phyloP scores from a whole-genome alignment of 768 basidiomycete genomes.

The Lactarius tabidus region DNA sequence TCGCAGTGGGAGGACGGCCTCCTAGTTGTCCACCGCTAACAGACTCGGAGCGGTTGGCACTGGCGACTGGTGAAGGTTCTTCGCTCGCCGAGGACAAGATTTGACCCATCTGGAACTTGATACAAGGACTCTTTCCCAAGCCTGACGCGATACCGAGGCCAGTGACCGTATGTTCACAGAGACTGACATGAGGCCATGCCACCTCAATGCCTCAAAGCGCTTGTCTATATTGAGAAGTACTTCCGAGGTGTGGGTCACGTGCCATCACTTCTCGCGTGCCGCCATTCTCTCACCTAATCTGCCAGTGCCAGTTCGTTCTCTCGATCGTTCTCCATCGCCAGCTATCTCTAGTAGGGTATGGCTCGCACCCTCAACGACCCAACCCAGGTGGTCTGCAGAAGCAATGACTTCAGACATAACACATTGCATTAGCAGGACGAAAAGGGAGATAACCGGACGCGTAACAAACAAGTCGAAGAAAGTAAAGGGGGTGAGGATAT shows the following conservation, averaged over 20 bases:
- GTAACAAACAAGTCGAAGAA: conserved; percentile 21
- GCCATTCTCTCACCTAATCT: no score
- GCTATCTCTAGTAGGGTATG: no score
- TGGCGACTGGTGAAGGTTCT: conserved; percentile 59
- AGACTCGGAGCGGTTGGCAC: conserved; percentile 49
- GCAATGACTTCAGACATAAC: no score
- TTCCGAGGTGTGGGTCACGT: no score
- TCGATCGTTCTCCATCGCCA: neutral
- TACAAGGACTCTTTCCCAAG: conserved; percentile 33
- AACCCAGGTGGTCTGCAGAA: neutral
- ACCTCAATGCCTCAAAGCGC: no score
- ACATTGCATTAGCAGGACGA: neutral
- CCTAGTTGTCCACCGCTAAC: conserved; percentile 52
- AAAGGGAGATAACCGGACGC: conserved; percentile 6
- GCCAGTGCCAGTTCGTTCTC: neutral
- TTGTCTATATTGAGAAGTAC: no score
- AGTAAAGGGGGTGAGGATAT: conserved; percentile 18
- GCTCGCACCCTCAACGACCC: neutral
- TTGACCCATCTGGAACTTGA: conserved; percentile 56
- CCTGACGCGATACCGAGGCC: conserved; percentile 43
- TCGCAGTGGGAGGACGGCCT: conserved; percentile 48
- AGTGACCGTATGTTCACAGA: conserved; percentile 40
- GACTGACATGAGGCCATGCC: conserved; percentile 42
- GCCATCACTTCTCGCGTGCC: no score
- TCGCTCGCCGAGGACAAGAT: conserved; percentile 64